Conservation (phyloP, 768 basidiomycete species). For the Mycena leptocephala region DNA sequence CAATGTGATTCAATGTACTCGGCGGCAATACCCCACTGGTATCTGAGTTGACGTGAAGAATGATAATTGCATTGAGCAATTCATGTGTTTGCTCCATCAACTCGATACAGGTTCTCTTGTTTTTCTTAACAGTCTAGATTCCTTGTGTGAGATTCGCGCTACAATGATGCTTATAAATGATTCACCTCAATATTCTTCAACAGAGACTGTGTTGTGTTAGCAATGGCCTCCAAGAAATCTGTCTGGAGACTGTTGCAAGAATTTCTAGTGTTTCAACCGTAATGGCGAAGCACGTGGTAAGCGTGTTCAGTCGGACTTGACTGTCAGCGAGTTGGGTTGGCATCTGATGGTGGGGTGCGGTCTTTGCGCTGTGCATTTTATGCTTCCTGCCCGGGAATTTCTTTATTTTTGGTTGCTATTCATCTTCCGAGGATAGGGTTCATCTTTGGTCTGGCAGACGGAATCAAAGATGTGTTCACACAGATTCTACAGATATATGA, state of each 20-base stretch:
- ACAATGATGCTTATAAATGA: neutral
- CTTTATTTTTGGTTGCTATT: neutral
- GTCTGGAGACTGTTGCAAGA: no score
- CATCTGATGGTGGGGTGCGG: neutral
- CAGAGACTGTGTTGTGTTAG: neutral
- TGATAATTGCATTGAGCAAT: neutral
- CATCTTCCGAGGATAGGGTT: neutral
- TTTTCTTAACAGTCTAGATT: neutral
- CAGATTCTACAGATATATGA: neutral
- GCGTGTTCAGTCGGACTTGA: neutral
- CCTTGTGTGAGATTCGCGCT: neutral
- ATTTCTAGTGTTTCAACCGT: neutral
- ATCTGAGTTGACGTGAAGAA: neutral
- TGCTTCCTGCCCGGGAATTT: neutral
- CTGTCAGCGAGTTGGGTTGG: neutral
- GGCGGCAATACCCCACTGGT: neutral
- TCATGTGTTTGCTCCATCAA: slow-evolving; percentile 11
- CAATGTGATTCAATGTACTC: neutral
- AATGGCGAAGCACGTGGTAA: neutral
- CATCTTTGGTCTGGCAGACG: neutral
- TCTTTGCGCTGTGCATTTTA: neutral
- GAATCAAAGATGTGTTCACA: neutral
- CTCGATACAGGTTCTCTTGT: neutral
- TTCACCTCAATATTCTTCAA: neutral
- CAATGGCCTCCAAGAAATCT: neutral